These are phyloP conservation scores for Calonectria leucothoes DNA, from an alignment of 2,329 filamentous ascomycete genomes.

Conservation along the genomic window DNA sequence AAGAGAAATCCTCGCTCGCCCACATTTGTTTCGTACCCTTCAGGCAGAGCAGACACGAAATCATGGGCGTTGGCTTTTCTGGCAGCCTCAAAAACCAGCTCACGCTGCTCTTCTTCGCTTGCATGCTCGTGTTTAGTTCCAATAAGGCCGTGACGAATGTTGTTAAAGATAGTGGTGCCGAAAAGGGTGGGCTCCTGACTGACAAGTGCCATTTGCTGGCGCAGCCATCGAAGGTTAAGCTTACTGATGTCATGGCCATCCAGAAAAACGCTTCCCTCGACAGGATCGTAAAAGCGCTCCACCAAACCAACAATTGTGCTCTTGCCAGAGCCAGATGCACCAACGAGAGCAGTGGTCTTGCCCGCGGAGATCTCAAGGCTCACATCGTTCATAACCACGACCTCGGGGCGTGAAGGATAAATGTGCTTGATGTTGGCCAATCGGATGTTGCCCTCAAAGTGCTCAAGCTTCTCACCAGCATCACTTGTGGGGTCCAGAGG, in stretches of 20 bases:
- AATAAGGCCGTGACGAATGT: conserved; percentile 91
- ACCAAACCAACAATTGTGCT: conserved; percentile 93
- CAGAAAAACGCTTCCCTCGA: conserved; percentile 80
- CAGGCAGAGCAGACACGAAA: conserved; percentile 84
- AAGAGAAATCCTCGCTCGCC: conserved; percentile 93
- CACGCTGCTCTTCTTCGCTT: conserved; percentile 73
- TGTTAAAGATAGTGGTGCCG: conserved; percentile 87
- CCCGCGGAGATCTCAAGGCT: conserved; percentile 84
- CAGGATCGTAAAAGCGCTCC: conserved; percentile 93
- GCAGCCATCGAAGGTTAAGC: conserved; percentile 89
- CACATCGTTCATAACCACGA: conserved; percentile 88
- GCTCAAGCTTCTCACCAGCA: conserved; percentile 77
- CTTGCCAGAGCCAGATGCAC: conserved; percentile 94
- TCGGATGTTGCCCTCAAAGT: conserved; percentile 82
- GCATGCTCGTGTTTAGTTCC: conserved; percentile 80
- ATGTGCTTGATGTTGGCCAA: conserved; percentile 89
- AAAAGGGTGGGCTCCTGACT: conserved; percentile 95
- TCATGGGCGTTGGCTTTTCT: conserved; percentile 95
- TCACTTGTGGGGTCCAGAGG: conserved; percentile 82
- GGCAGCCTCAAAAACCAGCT: conserved; percentile 83
- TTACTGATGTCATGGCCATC: conserved; percentile 86
- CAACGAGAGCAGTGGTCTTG: conserved; percentile 93
- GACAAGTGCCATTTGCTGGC: conserved; percentile 91
- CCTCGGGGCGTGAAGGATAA: conserved; percentile 92
- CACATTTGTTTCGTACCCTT: conserved; percentile 94